A percentile compares a stretch with the other conserved stretches of the same genome.
Evolutionary conservation across 1,284 basidiomycete species (phyloP).

Genomic region (Ganoderma resinaceum): DNA sequence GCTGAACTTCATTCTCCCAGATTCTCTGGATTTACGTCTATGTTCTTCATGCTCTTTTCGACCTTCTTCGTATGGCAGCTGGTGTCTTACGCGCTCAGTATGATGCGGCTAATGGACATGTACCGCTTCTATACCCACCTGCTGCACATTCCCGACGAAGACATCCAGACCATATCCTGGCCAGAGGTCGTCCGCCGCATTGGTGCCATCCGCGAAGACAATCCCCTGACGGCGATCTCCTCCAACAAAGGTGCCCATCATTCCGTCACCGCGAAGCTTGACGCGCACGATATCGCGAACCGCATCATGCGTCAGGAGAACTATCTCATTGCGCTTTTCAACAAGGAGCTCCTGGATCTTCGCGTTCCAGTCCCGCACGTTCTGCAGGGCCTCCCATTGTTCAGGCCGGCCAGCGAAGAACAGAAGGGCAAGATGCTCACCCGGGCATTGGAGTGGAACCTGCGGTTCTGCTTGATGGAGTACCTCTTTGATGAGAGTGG

Average conservation of each 20-base stretch:
- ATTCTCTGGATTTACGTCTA: conserved; percentile 81
- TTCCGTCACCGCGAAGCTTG: conserved; percentile 79
- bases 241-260: conserved; percentile 57
- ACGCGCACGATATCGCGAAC: conserved; percentile 97
- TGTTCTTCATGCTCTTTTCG: conserved; percentile 86
- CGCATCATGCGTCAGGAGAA: conserved; percentile 98
- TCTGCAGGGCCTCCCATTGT: conserved; percentile 51
- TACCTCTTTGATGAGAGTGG: conserved; percentile 92
- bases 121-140: conserved; percentile 90
- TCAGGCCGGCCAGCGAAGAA: conserved; percentile 51
- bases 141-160: conserved; percentile 83
- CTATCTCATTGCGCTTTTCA: conserved; percentile 97
- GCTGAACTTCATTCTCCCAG: conserved; percentile 45
- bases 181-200: conserved; percentile 92
- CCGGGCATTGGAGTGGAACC: conserved; percentile 93
- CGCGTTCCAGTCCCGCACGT: conserved; percentile 77
- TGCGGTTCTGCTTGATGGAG: conserved; percentile 93
- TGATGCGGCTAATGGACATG: conserved; percentile 87
- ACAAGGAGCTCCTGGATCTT: conserved; percentile 94
- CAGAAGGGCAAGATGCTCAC: conserved; percentile 83
- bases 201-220: conserved; percentile 87
- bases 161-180: conserved; percentile 98
- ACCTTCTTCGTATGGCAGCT: conserved; percentile 85
- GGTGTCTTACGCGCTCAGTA: conserved; percentile 65
- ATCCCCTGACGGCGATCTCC: conserved; percentile 87